Conservation (phyloP, 805 yeast genomes). For the Metschnikowia shivogae region DNA sequence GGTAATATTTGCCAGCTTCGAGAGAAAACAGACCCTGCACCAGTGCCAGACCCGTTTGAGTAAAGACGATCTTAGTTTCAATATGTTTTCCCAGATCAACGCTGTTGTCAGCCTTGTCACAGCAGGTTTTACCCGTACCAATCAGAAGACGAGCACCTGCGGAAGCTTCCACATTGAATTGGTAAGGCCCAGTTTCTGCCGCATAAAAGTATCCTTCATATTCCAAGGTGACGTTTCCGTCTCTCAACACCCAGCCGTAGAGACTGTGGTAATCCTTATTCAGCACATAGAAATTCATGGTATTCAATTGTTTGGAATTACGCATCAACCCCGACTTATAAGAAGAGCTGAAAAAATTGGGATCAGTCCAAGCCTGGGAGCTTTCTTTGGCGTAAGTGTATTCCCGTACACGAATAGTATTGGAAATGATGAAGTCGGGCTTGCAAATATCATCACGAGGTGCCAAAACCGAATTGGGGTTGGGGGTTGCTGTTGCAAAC, state of each 20-base stretch:
- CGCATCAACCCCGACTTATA: too few species aligned
- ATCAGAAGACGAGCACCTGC: slow-evolving; percentile 3
- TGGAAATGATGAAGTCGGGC: too few species aligned
- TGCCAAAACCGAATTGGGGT: too few species aligned
- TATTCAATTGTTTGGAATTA: too few species aligned
- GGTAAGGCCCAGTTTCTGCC: background rate
- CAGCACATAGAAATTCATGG: background rate
- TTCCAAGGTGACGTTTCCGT: slow-evolving; percentile 3
- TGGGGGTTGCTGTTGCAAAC: too few species aligned
- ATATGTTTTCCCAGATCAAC: background rate
- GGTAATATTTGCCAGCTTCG: slow-evolving; percentile 4
- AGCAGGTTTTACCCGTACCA: slow-evolving; percentile 6
- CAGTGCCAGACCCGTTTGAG: background rate
- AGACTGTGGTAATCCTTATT: background rate
- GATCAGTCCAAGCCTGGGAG: too few species aligned
- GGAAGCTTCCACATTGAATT: background rate
- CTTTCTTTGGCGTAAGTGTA: too few species aligned
- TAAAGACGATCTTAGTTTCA: background rate
- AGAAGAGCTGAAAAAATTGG: too few species aligned
- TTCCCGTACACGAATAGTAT: too few species aligned
- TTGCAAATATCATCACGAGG: too few species aligned
- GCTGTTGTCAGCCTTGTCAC: slow-evolving; percentile 2
- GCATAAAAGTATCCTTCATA: slow-evolving; percentile 5
- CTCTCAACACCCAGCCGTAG: background rate
- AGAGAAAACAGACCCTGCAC: background rate